Evolutionary conservation across 2,329 filamentous ascomycete genomes (phyloP).

Genomic region (Penicillium capsulatum): DNA sequence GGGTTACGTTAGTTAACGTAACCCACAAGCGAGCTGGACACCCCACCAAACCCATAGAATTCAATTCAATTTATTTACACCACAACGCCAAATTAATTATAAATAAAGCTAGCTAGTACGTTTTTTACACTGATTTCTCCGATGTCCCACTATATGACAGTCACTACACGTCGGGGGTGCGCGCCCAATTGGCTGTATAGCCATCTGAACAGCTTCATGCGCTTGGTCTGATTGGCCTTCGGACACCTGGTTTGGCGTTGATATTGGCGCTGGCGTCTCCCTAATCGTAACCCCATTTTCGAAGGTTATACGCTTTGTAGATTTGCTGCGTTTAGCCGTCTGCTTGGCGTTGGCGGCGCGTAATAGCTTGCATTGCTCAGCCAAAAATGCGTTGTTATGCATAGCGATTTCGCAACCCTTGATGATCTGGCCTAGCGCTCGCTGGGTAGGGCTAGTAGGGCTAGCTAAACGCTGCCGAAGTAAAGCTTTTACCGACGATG

Average conservation of each 20-base stretch:
- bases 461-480: conserved; percentile 1
- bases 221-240: background rate
- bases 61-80: conserved; percentile 1
- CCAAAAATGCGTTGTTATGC: background rate
- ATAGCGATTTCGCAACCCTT: too few species aligned
- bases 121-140: background rate
- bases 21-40: background rate
- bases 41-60: background rate
- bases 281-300: background rate
- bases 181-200: background rate
- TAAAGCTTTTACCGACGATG: background rate
- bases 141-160: background rate
- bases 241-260: background rate
- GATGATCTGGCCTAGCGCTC: too few species aligned
- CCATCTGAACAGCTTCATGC: too few species aligned
- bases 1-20: too few species aligned
- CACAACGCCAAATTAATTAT: background rate
- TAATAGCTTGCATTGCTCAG: background rate
- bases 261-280: background rate
- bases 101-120: background rate
- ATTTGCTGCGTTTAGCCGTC: background rate
- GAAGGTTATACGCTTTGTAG: background rate
- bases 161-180: background rate
- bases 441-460: background rate
- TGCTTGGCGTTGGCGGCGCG: background rate